Base-by-base conservation (phyloP, 2,329 filamentous ascomycete species). In the Ustulina deusta region DNA sequence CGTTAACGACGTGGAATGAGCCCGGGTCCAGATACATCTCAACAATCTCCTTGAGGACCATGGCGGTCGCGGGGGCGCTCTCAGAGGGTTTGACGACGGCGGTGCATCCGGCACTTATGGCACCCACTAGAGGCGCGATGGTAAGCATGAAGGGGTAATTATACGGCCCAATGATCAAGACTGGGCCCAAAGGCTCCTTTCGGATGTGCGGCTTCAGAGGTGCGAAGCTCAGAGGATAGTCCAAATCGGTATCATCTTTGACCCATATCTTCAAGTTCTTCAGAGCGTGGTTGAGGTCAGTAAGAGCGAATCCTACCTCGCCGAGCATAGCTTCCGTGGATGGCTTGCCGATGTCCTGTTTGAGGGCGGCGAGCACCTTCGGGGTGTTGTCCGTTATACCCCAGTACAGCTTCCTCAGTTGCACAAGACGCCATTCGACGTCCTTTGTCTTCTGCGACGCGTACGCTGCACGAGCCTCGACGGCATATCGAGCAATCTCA, bases 361-460 rank as follows among this genome's bases (percentile, higher is more conserved):
- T 85, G 77, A 93, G 87, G 25, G 95, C 93, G 78, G 93, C 91
- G 72, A 89, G 78, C 69, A 98, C 85, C 73, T 91, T 87, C 52
- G 89, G 83, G 64, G 90, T 86, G 78, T 93, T 90, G 83, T 98
- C 95, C 72, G 89, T 89, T 73, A 97, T 80, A 7, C 88, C 94
- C 96, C 96, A 98, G 84, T 97, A 98, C 64, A 98, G 90, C 86
- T 94, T 95, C 74, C 94, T 91, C 69, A 99, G 89, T 85, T 98
- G 96, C 62, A 89, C 85, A 70, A 94, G 84, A 71, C 96, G 90
- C 83, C 91, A 98, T 75, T 93, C 87, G 68, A 97, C 78, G 62
- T 93, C 87, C 78, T 93, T 93, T 49, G 94, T 97, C 82, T 91
- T 92, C 79, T 94, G 90, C 20, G 92, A 87, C 74, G 86, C 85